Conservation (phyloP, 2,329 filamentous ascomycete species). For the Colletotrichum lindemuthianum region DNA sequence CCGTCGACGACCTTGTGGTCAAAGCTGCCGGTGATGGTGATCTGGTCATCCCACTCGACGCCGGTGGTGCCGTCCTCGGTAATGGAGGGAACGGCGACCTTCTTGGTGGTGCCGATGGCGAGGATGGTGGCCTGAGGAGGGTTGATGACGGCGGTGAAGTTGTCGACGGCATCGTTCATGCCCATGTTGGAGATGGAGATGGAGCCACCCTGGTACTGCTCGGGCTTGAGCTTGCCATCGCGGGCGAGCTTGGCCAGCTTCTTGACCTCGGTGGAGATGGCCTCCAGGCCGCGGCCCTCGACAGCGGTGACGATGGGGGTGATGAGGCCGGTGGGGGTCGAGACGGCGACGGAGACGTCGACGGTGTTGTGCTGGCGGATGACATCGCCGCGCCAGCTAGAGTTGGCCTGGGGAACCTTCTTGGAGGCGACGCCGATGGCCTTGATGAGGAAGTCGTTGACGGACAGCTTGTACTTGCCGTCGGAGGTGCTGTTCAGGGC, state of each 20-base stretch:
- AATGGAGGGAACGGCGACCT: conserved; percentile 81
- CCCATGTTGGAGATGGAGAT: conserved; percentile 99
- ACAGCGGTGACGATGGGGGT: conserved; percentile 96
- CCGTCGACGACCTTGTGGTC: conserved; percentile 99
- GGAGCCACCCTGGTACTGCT: conserved; percentile 98
- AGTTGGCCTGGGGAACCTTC: conserved; percentile 96
- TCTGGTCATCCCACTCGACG: conserved; percentile 96
- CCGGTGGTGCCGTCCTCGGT: conserved; percentile 79
- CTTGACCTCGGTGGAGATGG: conserved; percentile 91
- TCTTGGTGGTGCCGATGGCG: conserved; percentile 92
- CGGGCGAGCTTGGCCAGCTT: conserved; percentile 95
- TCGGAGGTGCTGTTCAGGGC: conserved; percentile 89
- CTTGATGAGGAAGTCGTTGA: conserved; percentile 99
- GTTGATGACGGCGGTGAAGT: conserved; percentile 99
- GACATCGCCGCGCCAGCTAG: conserved; percentile 88
- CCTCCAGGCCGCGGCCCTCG: conserved; percentile 84
- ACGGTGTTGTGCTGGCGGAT: conserved; percentile 95
- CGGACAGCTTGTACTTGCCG: conserved; percentile 98
- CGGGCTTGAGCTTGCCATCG: conserved; percentile 98
- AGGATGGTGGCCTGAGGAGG: conserved; percentile 96
- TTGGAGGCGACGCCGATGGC: conserved; percentile 86
- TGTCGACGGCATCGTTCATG: conserved; percentile 96
- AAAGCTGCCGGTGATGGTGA: conserved; percentile 93
- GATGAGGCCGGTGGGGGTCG: conserved; percentile 93
- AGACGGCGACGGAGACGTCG: conserved; percentile 95